Evolutionary conservation across 176 grass and related monocot species (phyloP).

Genomic region (Pharus latifolius): DNA sequence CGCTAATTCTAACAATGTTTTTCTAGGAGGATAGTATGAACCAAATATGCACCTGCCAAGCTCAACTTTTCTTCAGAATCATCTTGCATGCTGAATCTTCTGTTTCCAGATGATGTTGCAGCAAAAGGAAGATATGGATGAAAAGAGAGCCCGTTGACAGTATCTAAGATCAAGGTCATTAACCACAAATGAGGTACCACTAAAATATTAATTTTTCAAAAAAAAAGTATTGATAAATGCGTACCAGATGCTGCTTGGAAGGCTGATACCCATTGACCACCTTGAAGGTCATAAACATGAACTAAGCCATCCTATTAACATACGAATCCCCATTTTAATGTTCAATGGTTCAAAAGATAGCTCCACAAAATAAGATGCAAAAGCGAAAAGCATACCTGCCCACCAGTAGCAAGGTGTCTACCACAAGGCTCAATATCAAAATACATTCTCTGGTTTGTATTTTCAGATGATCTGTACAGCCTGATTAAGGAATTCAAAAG

Average conservation of each 20-base stretch:
- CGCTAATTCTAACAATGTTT: not conserved
- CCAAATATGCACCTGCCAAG: constrained; percentile 35
- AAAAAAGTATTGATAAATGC: constrained; percentile 12
- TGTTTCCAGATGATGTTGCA: constrained; percentile 75
- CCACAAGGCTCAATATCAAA: constrained; percentile 97
- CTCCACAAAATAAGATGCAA: constrained; percentile 8
- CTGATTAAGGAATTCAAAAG: constrained; percentile 26
- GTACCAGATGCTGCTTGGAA: constrained; percentile 92
- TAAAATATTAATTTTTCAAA: not conserved
- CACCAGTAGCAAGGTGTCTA: constrained; percentile 77
- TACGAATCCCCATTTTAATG: not conserved
- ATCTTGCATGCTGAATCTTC: constrained; percentile 59
- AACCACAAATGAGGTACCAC: not conserved
- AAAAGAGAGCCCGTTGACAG: constrained; percentile 67
- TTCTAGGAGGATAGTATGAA: not conserved
- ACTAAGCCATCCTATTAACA: constrained; percentile 74
- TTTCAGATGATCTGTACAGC: constrained; percentile 79
- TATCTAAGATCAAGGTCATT: constrained; percentile 54
- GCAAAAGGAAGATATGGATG: constrained; percentile 79
- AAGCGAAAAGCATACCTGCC: constrained; percentile 45
- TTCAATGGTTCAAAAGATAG: constrained; percentile 14
- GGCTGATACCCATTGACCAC: constrained; percentile 59
- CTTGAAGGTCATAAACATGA: constrained; percentile 89
- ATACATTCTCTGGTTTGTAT: constrained; percentile 89
- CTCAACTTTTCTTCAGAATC: constrained; percentile 42